Evolutionary conservation across 306 rosid genomes (phyloP), one percentile per base, ranked within the genome.

Genomic region (Heteromeles arbutifolia): DNA sequence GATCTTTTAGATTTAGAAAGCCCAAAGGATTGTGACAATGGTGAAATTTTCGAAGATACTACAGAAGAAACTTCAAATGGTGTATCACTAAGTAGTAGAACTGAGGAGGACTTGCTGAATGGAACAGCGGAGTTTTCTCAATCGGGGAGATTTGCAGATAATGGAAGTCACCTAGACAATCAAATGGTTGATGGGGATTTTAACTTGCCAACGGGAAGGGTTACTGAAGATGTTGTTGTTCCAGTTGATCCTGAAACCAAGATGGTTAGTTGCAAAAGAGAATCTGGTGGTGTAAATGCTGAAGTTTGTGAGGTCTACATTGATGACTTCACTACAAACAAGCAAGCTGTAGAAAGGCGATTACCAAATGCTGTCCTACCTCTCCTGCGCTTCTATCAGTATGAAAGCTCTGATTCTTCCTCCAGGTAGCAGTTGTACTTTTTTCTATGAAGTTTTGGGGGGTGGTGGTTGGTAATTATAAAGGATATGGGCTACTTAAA

Each of bases 351-450:
- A 65, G 97, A 91, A 52, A 88, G 70, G 82, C 91, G 92, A 59
- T 85, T 89, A 6, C 97, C 98, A 25, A 92, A 82, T 85, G 93
- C 96, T 63, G 89, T 92, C 77, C 78, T 90, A 54, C 98, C 99
- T 50, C 92, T 92, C 73, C 85, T 96, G 81, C 97, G 98, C 39
- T 54, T 82, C 82, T 83, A 75, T 87, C 99, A 96, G 78, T 92
- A 92, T 81, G 99, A 92, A 90, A 96, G 99, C 84, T 96, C 99
- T 65, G 99, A 96, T 65, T 92, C 99, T 76, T 92, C 99, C 77
- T 88, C 91, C 80, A 96, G 99, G 99, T 96, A 89, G 54, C 54
- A 50, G 19, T 50, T 17, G 54, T 50, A 5, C 31, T 58, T 11
- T 26, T 61, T 9, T 14, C 28, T 1, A 41, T 39, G 62, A 57